Evolutionary conservation across 352 stramenopile genomes (phyloP), one percentile per base, ranked within the genome.

Genomic region (Phytopythium kandeliae): DNA sequence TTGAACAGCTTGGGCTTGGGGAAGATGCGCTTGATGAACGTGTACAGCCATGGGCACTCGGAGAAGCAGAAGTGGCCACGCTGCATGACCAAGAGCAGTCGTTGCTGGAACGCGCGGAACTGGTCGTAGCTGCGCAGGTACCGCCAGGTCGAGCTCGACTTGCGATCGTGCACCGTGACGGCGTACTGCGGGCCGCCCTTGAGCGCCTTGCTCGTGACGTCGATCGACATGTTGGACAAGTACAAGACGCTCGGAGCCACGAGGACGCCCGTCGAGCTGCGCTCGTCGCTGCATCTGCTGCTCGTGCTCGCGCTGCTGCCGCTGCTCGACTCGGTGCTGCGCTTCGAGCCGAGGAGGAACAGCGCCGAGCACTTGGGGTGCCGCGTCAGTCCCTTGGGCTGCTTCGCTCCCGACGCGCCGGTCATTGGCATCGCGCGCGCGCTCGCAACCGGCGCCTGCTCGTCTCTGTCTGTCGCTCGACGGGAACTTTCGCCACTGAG

Each of bases 21-120:
- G 38, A 79, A 55, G 11, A 55, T 31, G 12, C 57, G 60, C 46
- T 65, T 65, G 44, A 76, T 45, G 51, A 69, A 79, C 22, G 64
- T 59, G 24, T 48, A 74, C 28, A 79, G 55, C 65, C 65, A 75
- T 26, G 69, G 69, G 55, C 69, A 79, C 37, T 75, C 69, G 25
- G 69, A 65, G 38, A 69, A 69, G 50, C 69, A 79, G 10, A 76
- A 40, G 44, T 79, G 69, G 13, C 66, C 69, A 1, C 59, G 65
- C 49, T 65, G 62, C 24, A 79, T 26, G 7, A 48, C 43, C 17
- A 48, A 46, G 8, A 76, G 52, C 40, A 79, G 42, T n/a, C 58
- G 55, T 22, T 38, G 58, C 51, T 70, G 66, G 54, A 79, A 76
- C 11, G 37, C 38, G 51, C 66, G 54, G 37, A 67, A 79, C 6